Base-by-base conservation (phyloP, 1,284 basidiomycete genomes). In the Mycena citricolor region DNA sequence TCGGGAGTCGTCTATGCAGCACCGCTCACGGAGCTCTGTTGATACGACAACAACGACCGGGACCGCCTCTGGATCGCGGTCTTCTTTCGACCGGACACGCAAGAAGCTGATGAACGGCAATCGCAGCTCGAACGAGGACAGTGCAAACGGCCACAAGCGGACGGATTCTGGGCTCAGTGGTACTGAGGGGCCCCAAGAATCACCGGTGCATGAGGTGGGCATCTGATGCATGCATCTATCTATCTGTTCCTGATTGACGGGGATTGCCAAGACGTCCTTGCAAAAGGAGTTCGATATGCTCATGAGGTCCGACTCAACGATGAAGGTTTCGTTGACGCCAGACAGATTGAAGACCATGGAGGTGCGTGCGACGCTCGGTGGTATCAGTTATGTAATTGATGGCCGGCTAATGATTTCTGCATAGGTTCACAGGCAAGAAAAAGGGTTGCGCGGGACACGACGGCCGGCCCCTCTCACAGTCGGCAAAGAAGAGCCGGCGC, bases 241-340 rank as follows among this genome's bases (percentile, higher is more conserved):
- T 55, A 44, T 57, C 49, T 16, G 24, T 34, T 17, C 6, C 40
- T 24, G 13, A 50, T 42, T 39, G 42, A 50, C 82, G 74, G 77
- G 77, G 56, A 71, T 76, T 32, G 68, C 71, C 13, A 68, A n/a
- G n/a, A n/a, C n/a, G n/a, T n/a, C n/a, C n/a, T n/a, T 77, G 54
- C 71, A 77, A 46, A 76, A 86, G 49, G 89, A 94, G 62, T 97
- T 97, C 63, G 93, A 97, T 66, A 83, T 90, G 61, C 71, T 95
- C 61, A 84, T 97, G 79, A 79, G 81, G 41, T 91, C 88, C 47
- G 82, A 85, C 43, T 74, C 86, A 42, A 95, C 93, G 8, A 89
- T 94, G 85, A 95, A 94, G 64, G 86, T 98, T 57, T 95, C 92
- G 36, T 74, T 97, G 49, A 98, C 94, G 21, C 94, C 94, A 44